Conservation (phyloP, 108 stramenopile species). For the Fistulifera pelliculosa region DNA sequence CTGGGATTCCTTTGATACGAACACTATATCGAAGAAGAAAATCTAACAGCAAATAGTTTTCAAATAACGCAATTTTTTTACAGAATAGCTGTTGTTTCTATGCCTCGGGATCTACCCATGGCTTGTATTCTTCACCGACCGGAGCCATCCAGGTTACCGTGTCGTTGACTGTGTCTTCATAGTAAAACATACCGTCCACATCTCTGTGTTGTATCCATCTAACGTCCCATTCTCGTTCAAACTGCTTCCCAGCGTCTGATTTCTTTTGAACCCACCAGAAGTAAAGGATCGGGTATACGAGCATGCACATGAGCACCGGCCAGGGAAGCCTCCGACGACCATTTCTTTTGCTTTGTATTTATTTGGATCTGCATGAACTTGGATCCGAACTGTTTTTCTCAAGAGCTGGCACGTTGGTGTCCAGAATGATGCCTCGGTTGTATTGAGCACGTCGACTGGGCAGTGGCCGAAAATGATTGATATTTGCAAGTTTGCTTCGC, state of each 20-base stretch:
- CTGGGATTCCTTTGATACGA: conserved; percentile 75
- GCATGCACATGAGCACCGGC: conserved; percentile 7
- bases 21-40: conserved; percentile 32
- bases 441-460: neutral
- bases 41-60: too few relatives aligned
- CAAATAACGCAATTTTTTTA: too few relatives aligned
- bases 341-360: neutral
- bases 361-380: neutral
- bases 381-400: neutral
- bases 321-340: conserved; percentile 3
- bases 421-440: neutral
- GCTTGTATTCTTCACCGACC: neutral
- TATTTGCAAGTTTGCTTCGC: neutral
- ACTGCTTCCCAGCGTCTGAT: too few relatives aligned
- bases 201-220: conserved; percentile 7
- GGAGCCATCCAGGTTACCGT: conserved; percentile 12
- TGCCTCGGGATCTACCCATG: neutral
- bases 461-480: neutral
- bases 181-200: conserved; percentile 8
- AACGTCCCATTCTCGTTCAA: neutral
- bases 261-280: too few relatives aligned
- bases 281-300: too few relatives aligned
- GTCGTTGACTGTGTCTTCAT: conserved; percentile 3
- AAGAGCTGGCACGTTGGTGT: conserved; percentile 1
- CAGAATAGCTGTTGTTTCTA: neutral